phyloP scores from a whole-genome alignment of 352 stramenopile species.

The Globisporangium sylvaticum region DNA sequence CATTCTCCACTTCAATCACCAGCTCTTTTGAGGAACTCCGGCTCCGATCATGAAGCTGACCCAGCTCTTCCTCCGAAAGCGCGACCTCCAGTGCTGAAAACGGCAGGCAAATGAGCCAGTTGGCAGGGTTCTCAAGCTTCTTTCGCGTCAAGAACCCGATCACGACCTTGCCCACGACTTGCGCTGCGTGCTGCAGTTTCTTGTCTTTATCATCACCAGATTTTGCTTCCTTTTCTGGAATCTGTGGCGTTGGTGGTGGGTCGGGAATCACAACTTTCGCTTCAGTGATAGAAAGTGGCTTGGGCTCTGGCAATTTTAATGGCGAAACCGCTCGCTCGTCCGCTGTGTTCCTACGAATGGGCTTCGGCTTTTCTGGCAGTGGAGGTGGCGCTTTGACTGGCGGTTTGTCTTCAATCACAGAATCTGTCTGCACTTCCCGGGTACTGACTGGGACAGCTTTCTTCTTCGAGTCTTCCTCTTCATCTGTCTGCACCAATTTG shows the following conservation, averaged over 20 bases:
- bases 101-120: constrained; percentile 48
- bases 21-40: constrained; percentile 11
- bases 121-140: constrained; percentile 35
- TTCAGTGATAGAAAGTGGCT: background rate
- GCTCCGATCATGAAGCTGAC: constrained; percentile 16
- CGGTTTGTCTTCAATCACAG: background rate
- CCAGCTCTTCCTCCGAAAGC: constrained; percentile 33
- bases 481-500: constrained; percentile 57
- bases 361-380: background rate
- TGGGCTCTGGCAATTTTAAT: background rate
- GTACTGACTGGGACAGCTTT: background rate
- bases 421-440: constrained; percentile 32
- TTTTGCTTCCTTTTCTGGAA: background rate
- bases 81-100: constrained; percentile 23
- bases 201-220: constrained; percentile 8
- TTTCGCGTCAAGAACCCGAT: constrained; percentile 39
- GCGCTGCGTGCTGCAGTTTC: constrained; percentile 32
- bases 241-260: background rate
- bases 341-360: background rate
- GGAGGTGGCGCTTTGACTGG: background rate
- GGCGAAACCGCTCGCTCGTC: background rate
- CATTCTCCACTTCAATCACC: constrained; percentile 31
- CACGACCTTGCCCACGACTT: constrained; percentile 47
- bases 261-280: background rate
- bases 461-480: constrained; percentile 21